These are phyloP conservation scores for Calonectria pseudoturangicola DNA, from an alignment of 2,329 filamentous ascomycete genomes.

Conservation along the genomic window DNA sequence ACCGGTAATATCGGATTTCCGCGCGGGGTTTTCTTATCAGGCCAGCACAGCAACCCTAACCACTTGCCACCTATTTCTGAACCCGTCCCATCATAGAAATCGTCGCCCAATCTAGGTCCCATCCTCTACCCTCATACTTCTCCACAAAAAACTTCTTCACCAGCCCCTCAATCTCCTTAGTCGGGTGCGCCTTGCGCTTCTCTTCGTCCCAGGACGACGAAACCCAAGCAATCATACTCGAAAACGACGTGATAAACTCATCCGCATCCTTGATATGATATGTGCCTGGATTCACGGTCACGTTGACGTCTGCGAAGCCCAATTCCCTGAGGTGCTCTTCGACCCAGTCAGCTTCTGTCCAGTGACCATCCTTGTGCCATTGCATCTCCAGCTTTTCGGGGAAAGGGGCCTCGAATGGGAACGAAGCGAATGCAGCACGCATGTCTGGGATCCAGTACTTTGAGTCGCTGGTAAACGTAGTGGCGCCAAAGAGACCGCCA, in stretches of 20 bases:
- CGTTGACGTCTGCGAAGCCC: slow-evolving; percentile 63
- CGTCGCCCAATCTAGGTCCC: slow-evolving; percentile 51
- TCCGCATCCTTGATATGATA: slow-evolving; percentile 58
- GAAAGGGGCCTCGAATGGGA: slow-evolving; percentile 64
- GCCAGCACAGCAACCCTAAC: no score
- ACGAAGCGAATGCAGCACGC: slow-evolving; percentile 61
- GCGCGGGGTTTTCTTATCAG: no score
- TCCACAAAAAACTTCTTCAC: slow-evolving; percentile 61
- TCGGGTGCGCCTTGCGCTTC: slow-evolving; percentile 57
- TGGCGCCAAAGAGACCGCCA: slow-evolving; percentile 62
- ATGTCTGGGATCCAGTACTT: slow-evolving; percentile 63
- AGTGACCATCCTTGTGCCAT: slow-evolving; percentile 62
- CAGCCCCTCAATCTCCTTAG: slow-evolving; percentile 60
- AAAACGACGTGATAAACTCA: slow-evolving; percentile 60
- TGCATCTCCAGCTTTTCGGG: slow-evolving; percentile 61
- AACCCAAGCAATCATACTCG: slow-evolving; percentile 63
- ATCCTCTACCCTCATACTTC: slow-evolving; percentile 59
- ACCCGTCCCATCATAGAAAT: slow-evolving; percentile 54
- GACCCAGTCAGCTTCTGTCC: slow-evolving; percentile 64
- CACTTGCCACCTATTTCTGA: slow-evolving; percentile 36
- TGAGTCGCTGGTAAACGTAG: slow-evolving; percentile 60
- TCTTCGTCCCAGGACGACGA: slow-evolving; percentile 64
- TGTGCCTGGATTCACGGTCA: slow-evolving; percentile 55
- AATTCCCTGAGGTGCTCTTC: slow-evolving; percentile 57
- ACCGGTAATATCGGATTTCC: no score